Evolutionary conservation across 176 grass and related monocot genomes (phyloP), one percentile per base, ranked within the genome.

Genomic region (Saccharum officinarum): DNA sequence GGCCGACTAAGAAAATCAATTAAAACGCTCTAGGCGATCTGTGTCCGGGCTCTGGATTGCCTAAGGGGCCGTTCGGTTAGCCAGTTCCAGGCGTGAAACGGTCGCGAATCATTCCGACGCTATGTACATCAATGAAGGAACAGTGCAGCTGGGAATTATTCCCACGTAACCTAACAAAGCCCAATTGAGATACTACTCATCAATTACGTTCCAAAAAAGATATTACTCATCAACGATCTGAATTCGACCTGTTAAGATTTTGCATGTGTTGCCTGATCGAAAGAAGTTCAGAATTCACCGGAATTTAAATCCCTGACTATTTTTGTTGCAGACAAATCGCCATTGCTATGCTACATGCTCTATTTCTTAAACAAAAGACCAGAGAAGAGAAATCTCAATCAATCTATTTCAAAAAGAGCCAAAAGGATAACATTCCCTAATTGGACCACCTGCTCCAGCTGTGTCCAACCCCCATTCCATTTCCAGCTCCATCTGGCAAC

Each of bases 401-500:
- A 23, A 47, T 61, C 38, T 5, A 62, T 71, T 61, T 60, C 13
- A 86, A 73, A 50, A 70, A 36, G 26, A 80, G 47, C 75, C 75
- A 60, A 55, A 50, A 55, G 23, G 39, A 59, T 40, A 30, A 13
- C 52, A 44, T 49, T 76, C 57, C 86, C n/a, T 25, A 83, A 72
- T 17, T 41, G 41, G 34, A 22, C 23, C 55, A 78, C 74, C 44
- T 78, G 80, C 75, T 26, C 3, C 0, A 63, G 16, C 63, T 78
- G 61, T 37, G 20, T n/a, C 65, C 65, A 71, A 47, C 40, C 23
- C 42, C 33, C 2, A 30, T 73, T 80, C 81, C 75, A 7, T 26
- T 89, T 74, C 59, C 14, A 66, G 45, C 78, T 15, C 69, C 10
- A 44, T 18, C 69, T 10, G 31, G 67, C 55, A 86, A 86, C 42